A percentile compares a stretch with the other conserved stretches of the same genome.
Conservation (phyloP, 2,329 filamentous ascomycete genomes). For the Talaromyces piceae region DNA sequence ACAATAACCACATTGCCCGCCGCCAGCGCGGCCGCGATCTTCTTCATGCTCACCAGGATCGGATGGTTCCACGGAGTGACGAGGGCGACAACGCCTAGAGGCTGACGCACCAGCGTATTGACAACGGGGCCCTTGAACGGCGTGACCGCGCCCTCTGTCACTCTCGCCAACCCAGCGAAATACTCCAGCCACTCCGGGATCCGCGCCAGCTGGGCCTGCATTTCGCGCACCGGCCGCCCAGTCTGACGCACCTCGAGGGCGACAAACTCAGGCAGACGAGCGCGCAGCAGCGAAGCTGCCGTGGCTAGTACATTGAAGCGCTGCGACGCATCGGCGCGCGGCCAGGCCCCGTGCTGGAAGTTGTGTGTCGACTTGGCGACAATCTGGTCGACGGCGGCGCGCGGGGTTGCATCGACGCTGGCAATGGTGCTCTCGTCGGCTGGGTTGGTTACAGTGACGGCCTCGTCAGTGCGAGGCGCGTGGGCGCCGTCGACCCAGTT, state of each 20-base stretch:
- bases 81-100: conserved; percentile 33
- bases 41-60: conserved; percentile 31
- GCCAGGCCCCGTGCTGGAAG: conserved; percentile 51
- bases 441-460: conserved; percentile 23
- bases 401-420: conserved; percentile 48
- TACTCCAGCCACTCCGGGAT: conserved; percentile 58
- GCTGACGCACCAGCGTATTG: conserved; percentile 30
- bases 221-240: conserved; percentile 60
- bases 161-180: conserved; percentile 60
- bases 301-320: conserved; percentile 58
- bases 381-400: conserved; percentile 46
- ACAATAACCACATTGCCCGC: conserved; percentile 35
- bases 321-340: conserved; percentile 47
- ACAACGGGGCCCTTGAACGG: conserved; percentile 47
- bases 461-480: conserved; percentile 10
- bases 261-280: conserved; percentile 50
- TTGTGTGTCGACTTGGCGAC: conserved; percentile 27
- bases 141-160: conserved; percentile 58
- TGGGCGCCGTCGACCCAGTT: conserved; percentile 26
- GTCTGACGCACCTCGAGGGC: conserved; percentile 60
- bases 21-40: conserved; percentile 33
- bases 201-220: conserved; percentile 60
- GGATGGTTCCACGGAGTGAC: conserved; percentile 36
- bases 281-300: conserved; percentile 48
- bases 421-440: conserved; percentile 23